Conservation (phyloP, 129 eudicot genomes). For the Lonicera japonica region DNA sequence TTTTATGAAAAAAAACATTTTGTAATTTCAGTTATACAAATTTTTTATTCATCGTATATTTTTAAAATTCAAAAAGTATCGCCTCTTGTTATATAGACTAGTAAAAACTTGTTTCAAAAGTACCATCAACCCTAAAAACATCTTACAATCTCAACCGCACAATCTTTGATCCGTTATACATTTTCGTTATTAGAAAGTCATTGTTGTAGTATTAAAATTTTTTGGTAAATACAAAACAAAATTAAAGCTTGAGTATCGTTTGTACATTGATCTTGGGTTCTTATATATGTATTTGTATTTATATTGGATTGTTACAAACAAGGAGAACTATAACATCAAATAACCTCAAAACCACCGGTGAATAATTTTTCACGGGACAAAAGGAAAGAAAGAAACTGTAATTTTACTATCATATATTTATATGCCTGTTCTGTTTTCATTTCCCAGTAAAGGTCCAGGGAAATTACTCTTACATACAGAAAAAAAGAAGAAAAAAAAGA, state of each 20-base stretch:
- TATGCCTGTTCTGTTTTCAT: slow-evolving; percentile 14
- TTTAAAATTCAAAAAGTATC: too few relatives aligned
- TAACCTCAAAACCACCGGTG: slow-evolving; percentile 36
- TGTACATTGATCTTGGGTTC: not conserved
- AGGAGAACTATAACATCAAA: slow-evolving; percentile 12
- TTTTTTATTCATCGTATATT: too few relatives aligned
- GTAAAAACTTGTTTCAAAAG: too few relatives aligned
- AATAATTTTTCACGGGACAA: slow-evolving; percentile 19
- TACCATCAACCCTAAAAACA: too few relatives aligned
- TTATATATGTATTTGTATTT: slow-evolving; percentile 20
- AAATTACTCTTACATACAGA: slow-evolving; percentile 8
- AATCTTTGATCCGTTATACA: too few relatives aligned
- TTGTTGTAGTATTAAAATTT: too few relatives aligned
- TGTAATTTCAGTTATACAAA: too few relatives aligned
- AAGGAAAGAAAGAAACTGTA: slow-evolving; percentile 24
- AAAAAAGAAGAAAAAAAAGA: slow-evolving; percentile 8
- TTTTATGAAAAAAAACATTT: too few relatives aligned
- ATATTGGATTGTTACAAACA: slow-evolving; percentile 33
- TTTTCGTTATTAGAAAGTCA: too few relatives aligned
- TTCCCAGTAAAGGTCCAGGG: slow-evolving; percentile 18
- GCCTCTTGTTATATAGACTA: too few relatives aligned
- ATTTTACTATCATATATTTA: slow-evolving; percentile 7
- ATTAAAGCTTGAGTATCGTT: slow-evolving; percentile 11
- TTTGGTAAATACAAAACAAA: too few relatives aligned
- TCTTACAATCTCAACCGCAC: too few relatives aligned